phyloP scores from a whole-genome alignment of 257 asterid species.

The Lycium ferocissimum region DNA sequence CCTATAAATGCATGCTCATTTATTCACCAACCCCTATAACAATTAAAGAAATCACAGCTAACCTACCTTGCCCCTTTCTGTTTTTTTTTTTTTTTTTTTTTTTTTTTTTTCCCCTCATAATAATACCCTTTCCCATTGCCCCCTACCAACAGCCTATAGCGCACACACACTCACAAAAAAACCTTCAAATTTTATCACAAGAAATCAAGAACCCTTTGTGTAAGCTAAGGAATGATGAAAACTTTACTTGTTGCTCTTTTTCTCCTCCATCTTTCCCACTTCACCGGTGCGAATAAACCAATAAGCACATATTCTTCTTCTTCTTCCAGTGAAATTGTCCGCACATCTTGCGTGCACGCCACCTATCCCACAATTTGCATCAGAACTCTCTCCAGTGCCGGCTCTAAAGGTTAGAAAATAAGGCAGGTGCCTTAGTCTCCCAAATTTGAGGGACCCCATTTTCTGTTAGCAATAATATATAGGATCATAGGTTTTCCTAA shows the following conservation, averaged over 20 bases:
- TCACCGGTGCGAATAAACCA: not conserved
- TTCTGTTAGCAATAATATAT: too few relatives aligned
- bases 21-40: not conserved
- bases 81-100: not conserved
- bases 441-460: too few relatives aligned
- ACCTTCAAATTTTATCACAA: not conserved
- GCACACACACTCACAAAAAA: not conserved
- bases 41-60: not conserved
- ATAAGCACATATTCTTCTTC: not conserved
- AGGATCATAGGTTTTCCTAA: too few relatives aligned
- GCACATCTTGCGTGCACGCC: slow-evolving; percentile 79
- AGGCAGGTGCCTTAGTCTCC: too few relatives aligned
- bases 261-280: not conserved
- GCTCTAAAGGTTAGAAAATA: too few relatives aligned
- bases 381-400: slow-evolving; percentile 52
- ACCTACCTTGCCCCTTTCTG: not conserved
- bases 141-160: not conserved
- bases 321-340: slow-evolving; percentile 55
- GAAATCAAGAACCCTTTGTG: not conserved
- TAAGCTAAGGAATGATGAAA: not conserved
- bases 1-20: too few relatives aligned
- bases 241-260: slow-evolving; percentile 33
- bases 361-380: slow-evolving; percentile 86
- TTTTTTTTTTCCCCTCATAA: not conserved
- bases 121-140: not conserved